Evolutionary conservation across 768 basidiomycete species (phyloP).

Genomic region (Cyathus striatus): DNA sequence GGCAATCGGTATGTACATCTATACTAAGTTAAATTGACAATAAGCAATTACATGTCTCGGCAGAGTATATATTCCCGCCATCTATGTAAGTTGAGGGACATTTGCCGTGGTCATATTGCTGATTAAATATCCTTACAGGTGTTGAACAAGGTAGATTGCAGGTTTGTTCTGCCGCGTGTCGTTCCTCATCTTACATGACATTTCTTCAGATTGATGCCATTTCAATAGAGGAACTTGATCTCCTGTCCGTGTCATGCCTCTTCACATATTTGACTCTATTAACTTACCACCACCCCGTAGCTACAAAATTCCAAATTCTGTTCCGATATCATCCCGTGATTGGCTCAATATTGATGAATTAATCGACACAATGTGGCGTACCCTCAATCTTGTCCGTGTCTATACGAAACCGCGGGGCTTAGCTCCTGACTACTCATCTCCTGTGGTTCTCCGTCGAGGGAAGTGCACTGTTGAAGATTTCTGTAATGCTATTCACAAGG

Average conservation of each 20-base stretch:
- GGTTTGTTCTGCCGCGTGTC: no score
- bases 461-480: constrained; percentile 80
- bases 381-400: constrained; percentile 88
- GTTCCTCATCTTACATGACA: constrained; percentile 6
- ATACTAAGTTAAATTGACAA: background rate
- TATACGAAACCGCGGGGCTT: constrained; percentile 95
- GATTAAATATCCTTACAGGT: constrained; percentile 37
- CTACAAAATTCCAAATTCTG: constrained; percentile 93
- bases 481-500: constrained; percentile 92
- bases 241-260: constrained; percentile 48
- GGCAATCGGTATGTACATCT: constrained; percentile 66
- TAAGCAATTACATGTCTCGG: constrained; percentile 1
- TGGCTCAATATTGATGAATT: constrained; percentile 98
- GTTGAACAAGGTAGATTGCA: constrained; percentile 66
- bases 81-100: constrained; percentile 76
- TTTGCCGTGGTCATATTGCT: constrained; percentile 1
- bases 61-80: constrained; percentile 89
- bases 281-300: constrained; percentile 19
- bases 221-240: constrained; percentile 95
- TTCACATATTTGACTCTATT: constrained; percentile 1
- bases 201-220: constrained; percentile 85
- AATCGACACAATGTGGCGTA: constrained; percentile 88
- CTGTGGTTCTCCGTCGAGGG: constrained; percentile 77
- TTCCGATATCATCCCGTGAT: constrained; percentile 88
- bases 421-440: constrained; percentile 84